Conservation (phyloP, 1,284 basidiomycete species). For the Fomitiporia mediterranea region DNA sequence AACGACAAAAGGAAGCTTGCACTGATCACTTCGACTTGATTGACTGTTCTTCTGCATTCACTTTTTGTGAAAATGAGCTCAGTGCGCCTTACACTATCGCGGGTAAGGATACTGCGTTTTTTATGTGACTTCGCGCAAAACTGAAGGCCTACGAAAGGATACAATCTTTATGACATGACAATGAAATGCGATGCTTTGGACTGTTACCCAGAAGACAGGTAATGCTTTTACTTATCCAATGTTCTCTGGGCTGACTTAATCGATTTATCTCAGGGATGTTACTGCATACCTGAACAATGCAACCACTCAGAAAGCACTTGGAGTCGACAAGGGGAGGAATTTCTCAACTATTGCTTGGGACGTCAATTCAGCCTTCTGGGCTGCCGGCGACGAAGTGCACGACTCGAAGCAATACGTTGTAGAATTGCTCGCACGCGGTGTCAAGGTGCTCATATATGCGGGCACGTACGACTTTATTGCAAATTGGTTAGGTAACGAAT, state of each 20-base stretch:
- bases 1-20: slow-evolving; percentile 36
- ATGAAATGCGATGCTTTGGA: slow-evolving; percentile 43
- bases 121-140: no score
- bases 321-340: slow-evolving; percentile 50
- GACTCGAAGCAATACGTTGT: slow-evolving; percentile 53
- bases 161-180: slow-evolving; percentile 61
- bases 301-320: slow-evolving; percentile 48
- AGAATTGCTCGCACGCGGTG: slow-evolving; percentile 68
- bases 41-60: slow-evolving; percentile 25
- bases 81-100: slow-evolving; percentile 27
- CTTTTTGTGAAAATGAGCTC: slow-evolving; percentile 24
- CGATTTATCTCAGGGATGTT: slow-evolving; percentile 40
- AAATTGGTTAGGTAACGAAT: slow-evolving; percentile 70
- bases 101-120: not conserved
- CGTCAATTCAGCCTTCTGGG: slow-evolving; percentile 40
- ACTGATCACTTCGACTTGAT: slow-evolving; percentile 26
- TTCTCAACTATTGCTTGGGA: slow-evolving; percentile 45
- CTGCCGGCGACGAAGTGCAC: slow-evolving; percentile 38
- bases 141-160: slow-evolving; percentile 36
- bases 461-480: slow-evolving; percentile 73
- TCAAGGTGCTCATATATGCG: slow-evolving; percentile 71
- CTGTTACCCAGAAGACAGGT: slow-evolving; percentile 50
- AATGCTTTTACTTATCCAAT: slow-evolving; percentile 17
- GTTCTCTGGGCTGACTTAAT: not conserved
- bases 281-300: slow-evolving; percentile 50